Base-by-base conservation (phyloP, 1,284 basidiomycete species). In the Ustilago vetiveriae region DNA sequence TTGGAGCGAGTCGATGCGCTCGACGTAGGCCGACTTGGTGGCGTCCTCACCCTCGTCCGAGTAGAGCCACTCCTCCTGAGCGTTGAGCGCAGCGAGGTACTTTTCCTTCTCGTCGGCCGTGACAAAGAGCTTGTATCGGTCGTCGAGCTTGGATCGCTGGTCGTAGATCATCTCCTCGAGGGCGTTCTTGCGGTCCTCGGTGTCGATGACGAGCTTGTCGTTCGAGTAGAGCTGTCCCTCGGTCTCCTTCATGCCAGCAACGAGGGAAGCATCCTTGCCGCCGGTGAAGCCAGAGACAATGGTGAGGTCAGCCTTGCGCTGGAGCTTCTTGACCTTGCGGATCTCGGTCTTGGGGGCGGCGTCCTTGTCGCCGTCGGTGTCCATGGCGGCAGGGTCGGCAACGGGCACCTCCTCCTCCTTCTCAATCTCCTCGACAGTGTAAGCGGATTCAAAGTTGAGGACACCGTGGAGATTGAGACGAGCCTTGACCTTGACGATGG, bases 131-230 rank as follows among this genome's bases (percentile, higher is more conserved):
- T 70, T 65, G 70, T 64, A 74, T n/a, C 77, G 70, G 49, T 79
- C 78, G 57, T 80, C 79, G 47, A 81, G 72, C 69, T 78, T 79
- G 55, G 59, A 66, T 47, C 79, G 79, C 62, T 76, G 76, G 69
- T 81, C 79, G 70, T 81, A 81, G 54, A 81, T 79, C 72, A 73
- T 79, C 67, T 81, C 79, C 57, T 81, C 79, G 39, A 81, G 70
- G 5, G 79, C 79, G 46, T 81, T 81, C 74, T 80, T 80, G 30
- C 78, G 73, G 75, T 81, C 79, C 57, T 80, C 79, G 26, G 79
- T 81, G 77, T 81, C 79, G 32, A 77, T 63, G 44, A 81, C 79
- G 35, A 81, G 78, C 74, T 80, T 81, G 76, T 81, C 79, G 54
- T 71, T 77, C 30, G 77, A 70, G 64, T 78, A 72, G 58, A 81